Base-by-base conservation (phyloP, 129 eudicot genomes). In the Flaveria ramosissima region DNA sequence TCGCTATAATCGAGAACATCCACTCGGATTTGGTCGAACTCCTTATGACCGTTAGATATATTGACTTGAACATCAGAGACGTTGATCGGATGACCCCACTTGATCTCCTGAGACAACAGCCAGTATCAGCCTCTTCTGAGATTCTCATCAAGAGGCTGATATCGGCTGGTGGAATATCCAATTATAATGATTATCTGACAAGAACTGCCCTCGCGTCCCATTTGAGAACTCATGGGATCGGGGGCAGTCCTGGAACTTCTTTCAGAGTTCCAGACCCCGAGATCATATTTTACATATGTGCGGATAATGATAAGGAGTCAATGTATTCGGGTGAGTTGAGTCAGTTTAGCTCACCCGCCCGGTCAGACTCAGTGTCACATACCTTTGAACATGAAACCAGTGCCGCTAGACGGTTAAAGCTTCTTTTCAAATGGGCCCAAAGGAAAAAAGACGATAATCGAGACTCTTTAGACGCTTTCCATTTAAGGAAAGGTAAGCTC, bases 161-260 rank as follows among this genome's bases (percentile, higher is more conserved):
- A 3, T 88, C 96, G 13, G 85, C 89, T 1, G 97, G 98, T n/a
- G 96, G 96, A 65, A 86, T 86, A 39, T 84, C 86, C 9, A 76
- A 76, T 55, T 70, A 78, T 72, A 73, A 80, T 20, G 94, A 92
- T 70, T 75, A 80, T 52, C 76, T 52, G 80, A 72, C 90, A 5
- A 84, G 92, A 64, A 87, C 53, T 14, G 91, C 85, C 81, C 84
- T 87, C 5, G 92, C 60, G 11, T 83, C 93, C 52, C 88, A 85
- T 71, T 52, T 88, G 55, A 92, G 82, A 69, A 83, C 78, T 71
- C 96, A 81, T 23, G 90, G 90, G 32, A 80, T 88, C 55, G 90
- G 89, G 74, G 85, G 90, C n/a, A 90, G 96, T 75, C 98, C 98
- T 0, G 97, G 98, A 21, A 84, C 96, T 78, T 90, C 92, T 6